Conservation (phyloP, 805 yeast species). For the Wickerhamomyces alni region DNA sequence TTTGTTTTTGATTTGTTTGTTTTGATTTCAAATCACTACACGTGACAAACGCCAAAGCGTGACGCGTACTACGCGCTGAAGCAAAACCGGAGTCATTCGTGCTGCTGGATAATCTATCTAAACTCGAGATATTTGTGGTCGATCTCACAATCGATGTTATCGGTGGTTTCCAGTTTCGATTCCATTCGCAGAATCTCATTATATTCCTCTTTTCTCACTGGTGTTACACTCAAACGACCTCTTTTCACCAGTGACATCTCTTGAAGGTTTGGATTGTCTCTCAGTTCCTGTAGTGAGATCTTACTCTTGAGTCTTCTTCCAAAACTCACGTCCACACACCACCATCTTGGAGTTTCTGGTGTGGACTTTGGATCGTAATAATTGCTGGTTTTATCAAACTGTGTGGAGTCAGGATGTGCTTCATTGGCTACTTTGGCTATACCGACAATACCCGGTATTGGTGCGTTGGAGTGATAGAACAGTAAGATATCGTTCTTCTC, state of each 20-base stretch:
- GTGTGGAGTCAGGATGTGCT: constrained; percentile 35
- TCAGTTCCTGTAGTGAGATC: constrained; percentile 34
- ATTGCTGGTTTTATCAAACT: constrained; percentile 35
- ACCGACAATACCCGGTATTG: constrained; percentile 51
- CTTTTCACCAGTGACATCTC: constrained; percentile 42
- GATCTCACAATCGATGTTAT: constrained; percentile 30
- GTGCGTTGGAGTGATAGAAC: constrained; percentile 53
- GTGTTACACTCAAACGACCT: constrained; percentile 45
- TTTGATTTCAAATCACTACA: constrained; percentile 1
- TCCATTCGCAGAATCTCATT: constrained; percentile 33
- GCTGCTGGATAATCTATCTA: too few relatives aligned
- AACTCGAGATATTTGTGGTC: constrained; percentile 13
- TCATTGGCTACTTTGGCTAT: constrained; percentile 30
- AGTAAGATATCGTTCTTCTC: constrained; percentile 38
- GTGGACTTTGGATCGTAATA: constrained; percentile 44
- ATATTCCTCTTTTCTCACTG: constrained; percentile 40
- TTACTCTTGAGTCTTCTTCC: constrained; percentile 37
- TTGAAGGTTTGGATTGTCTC: constrained; percentile 25
- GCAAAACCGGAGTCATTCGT: too few relatives aligned
- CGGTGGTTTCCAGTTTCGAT: constrained; percentile 16
- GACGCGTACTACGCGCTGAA: not conserved
- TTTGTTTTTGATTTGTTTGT: constrained; percentile 8
- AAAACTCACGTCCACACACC: constrained; percentile 48
- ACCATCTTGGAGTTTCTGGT: constrained; percentile 43
- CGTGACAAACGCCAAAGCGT: constrained; percentile 3